Evolutionary conservation across 257 asterid species (phyloP), one percentile per base, ranked within the genome.

Genomic region (Jacaranda copaia): DNA sequence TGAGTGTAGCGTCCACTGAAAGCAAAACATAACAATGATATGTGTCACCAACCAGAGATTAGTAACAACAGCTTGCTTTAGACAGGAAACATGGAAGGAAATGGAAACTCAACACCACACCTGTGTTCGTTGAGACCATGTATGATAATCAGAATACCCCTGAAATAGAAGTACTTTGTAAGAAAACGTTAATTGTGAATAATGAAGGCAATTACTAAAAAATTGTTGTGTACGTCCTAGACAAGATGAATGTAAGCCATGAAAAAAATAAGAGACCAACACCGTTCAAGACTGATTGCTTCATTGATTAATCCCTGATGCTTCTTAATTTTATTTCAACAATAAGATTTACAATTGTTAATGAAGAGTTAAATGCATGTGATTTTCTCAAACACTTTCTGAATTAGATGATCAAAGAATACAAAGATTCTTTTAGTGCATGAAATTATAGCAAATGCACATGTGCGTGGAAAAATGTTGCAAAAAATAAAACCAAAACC

Each of bases 41-140:
- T 45, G 45, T 14, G 80, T 71, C 25, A 64, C 65, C 38, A 73
- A 56, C 5, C 69, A 75, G 58, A 74, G 46, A 73, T 61, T 40
- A 73, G 65, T 38, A 79, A 42, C 43, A 51, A 20, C 58, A 43
- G 25, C 79, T 72, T 57, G 39, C 36, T 73, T 45, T n/a, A 57
- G 11, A 52, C 51, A 72, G 42, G 48, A 74, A 36, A 67, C 39
- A 65, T 5, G 35, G 15, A 70, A 76, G 25, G 49, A 65, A 60
- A 65, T 32, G 40, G 36, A 67, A 65, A 48, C 8, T n/a, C 40
- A 56, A 38, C 25, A 12, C 8, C 74, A 80, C 12, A 93, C 99
- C 99, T 87, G 92, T 96, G 99, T 84, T 93, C 99, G 76, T 96
- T 96, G 57, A 96, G 96, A 61, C 99, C 99, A 62, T 96, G 99